Evolutionary conservation across 163 green algal genomes (phyloP).

Genomic region (Volvox carteri): DNA sequence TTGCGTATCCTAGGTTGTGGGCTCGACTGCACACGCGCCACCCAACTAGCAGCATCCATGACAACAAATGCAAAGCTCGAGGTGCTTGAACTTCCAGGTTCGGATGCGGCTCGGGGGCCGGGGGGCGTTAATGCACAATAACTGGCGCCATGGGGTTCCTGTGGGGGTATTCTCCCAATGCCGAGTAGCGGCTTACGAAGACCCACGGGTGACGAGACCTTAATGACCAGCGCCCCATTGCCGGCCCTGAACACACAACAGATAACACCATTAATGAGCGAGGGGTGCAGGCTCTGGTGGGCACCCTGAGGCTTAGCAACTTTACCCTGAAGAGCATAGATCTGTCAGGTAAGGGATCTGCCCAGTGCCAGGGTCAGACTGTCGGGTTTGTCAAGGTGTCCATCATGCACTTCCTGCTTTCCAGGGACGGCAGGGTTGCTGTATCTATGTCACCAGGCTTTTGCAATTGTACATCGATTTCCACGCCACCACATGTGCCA

Average conservation of each 20-base stretch:
- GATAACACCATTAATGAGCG: background rate
- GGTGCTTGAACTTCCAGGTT: constrained; percentile 40
- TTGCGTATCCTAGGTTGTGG: constrained; percentile 14
- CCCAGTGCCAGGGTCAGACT: no score
- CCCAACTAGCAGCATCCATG: constrained; percentile 14
- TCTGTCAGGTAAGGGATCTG: constrained; percentile 27
- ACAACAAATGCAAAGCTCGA: background rate
- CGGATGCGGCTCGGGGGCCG: no score
- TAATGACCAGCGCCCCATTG: background rate
- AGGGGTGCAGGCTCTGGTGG: constrained; percentile 7
- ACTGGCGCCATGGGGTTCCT: no score
- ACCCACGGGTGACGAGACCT: background rate
- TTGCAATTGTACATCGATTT: no score
- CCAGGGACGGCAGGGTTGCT: no score
- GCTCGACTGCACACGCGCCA: background rate
- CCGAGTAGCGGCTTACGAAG: no score
- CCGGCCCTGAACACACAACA: background rate
- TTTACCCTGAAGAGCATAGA: constrained; percentile 35
- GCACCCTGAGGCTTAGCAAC: constrained; percentile 1
- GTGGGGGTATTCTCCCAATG: no score
- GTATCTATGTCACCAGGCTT: no score
- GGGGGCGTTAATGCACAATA: background rate
- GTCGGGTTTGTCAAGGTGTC: no score
- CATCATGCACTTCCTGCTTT: no score
- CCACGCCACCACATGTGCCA: no score